Conservation (phyloP, 768 basidiomycete species). For the Leccinum boreale region DNA sequence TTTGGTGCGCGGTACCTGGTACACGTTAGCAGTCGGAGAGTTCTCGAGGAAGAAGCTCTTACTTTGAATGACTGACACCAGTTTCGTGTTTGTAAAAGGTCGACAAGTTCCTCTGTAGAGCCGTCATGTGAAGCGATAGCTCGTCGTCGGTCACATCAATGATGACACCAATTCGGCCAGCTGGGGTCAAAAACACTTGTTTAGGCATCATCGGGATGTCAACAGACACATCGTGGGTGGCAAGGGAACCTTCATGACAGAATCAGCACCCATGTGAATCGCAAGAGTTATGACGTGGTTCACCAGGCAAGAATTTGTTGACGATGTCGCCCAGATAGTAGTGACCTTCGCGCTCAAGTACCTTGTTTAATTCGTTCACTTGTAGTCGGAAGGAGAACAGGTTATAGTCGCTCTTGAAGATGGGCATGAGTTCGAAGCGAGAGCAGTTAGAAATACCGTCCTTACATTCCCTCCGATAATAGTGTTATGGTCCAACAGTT, state of each 20-base stretch:
- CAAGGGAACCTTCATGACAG: slow-evolving; percentile 49
- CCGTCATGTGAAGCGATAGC: slow-evolving; percentile 54
- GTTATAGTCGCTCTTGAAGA: slow-evolving; percentile 60
- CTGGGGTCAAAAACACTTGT: slow-evolving; percentile 72
- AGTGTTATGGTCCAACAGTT: slow-evolving; percentile 48
- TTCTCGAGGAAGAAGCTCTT: slow-evolving; percentile 13
- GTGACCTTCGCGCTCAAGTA: slow-evolving; percentile 62
- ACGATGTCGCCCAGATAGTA: slow-evolving; percentile 78
- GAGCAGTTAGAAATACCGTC: slow-evolving; percentile 7
- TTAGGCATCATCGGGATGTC: slow-evolving; percentile 47
- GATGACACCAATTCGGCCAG: slow-evolving; percentile 76
- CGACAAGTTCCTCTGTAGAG: slow-evolving; percentile 73
- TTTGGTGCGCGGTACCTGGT: slow-evolving; percentile 70
- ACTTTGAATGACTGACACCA: slow-evolving; percentile 62
- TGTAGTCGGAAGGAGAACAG: slow-evolving; percentile 59
- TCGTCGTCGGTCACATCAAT: slow-evolving; percentile 54
- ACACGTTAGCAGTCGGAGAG: not conserved
- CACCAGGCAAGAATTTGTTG: slow-evolving; percentile 71
- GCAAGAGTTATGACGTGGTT: not conserved
- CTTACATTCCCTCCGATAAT: slow-evolving; percentile 78
- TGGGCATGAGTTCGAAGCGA: slow-evolving; percentile 6
- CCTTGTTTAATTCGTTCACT: slow-evolving; percentile 37
- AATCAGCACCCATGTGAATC: not conserved
- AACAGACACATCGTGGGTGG: slow-evolving; percentile 41
- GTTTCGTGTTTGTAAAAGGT: slow-evolving; percentile 50